Evolutionary conservation across 768 basidiomycete species (phyloP), one percentile per base, ranked within the genome.

Genomic region (Collybia sordida): DNA sequence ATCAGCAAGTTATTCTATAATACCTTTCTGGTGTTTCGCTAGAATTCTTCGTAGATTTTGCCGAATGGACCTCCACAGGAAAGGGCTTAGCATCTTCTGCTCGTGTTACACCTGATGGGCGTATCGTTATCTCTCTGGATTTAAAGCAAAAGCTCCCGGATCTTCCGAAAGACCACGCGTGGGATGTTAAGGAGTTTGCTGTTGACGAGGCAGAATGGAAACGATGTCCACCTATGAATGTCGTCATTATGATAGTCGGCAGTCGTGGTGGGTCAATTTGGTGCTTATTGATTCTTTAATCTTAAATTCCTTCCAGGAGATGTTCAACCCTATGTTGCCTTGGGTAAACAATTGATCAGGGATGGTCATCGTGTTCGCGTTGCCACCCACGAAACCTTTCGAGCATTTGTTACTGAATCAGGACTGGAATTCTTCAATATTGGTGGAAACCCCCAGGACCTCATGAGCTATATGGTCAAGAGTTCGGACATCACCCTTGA

Each of bases 381-480:
- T 24, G 84, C 81, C 0, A 80, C 82, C 0, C 85, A 86, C 59
- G 77, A 74, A 51, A 81, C 78, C 1, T 86, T 85, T 62, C 71
- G 73, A 19, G 60, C 72, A 5, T 83, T 85, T 55, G 80, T 86
- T 15, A 62, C 59, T 4, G 73, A 77, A 1, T 64, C 71, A 12
- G 77, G 75, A 1, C 64, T 85, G 4, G 83, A 85, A 50, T 85
- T 82, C 62, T 84, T 77, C 57, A 71, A 72, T 45, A 78, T 83
- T 25, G 83, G 85, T 8, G 85, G 83, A 1, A 72, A 82, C 62
- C 85, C 83, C 0, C 75, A 79, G 44, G 80, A 83, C 47, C 64
- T 86, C 9, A 85, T 86, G 83, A 80, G 80, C 40, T 86, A 83
- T 54, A 85, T 86, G 85, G 85, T 86, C 40, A 82, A 81, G 62